Evolutionary conservation across 805 yeast species (phyloP).

Genomic region (Metschnikowia dekortorum): DNA sequence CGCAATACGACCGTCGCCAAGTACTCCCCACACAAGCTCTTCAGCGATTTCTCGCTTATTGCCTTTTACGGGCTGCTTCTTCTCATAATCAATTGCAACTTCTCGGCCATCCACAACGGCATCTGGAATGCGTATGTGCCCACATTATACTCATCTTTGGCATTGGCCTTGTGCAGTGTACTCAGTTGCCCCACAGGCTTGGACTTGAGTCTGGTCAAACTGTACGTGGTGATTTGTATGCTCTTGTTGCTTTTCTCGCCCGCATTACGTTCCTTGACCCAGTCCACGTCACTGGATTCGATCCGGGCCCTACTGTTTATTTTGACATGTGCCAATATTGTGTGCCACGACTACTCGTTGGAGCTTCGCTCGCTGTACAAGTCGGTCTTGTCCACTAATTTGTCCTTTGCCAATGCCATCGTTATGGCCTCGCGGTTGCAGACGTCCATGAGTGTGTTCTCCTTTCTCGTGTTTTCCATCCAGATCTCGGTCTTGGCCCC

Average conservation of each 20-base stretch:
- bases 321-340: conserved; percentile 64
- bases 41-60: conserved; percentile 66
- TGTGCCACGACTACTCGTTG: conserved; percentile 64
- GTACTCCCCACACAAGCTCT: conserved; percentile 60
- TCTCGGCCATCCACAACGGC: conserved; percentile 52
- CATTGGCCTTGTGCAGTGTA: conserved; percentile 1
- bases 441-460: conserved; percentile 72
- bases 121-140: conserved; percentile 50
- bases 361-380: conserved; percentile 34
- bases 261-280: conserved; percentile 79
- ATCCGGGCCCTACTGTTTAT: conserved; percentile 90
- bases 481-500: conserved; percentile 73
- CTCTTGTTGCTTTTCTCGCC: conserved; percentile 80
- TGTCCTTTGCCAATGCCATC: conserved; percentile 80
- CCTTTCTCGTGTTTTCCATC: conserved; percentile 72
- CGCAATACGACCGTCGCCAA: conserved; percentile 70
- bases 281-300: conserved; percentile 87
- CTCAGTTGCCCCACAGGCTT: conserved; percentile 5
- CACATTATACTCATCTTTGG: conserved; percentile 24
- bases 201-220: conserved; percentile 19
- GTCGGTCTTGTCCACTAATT: conserved; percentile 72
- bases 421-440: conserved; percentile 84
- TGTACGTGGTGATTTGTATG: conserved; percentile 64
- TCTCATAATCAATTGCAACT: conserved; percentile 61
- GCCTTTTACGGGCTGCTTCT: conserved; percentile 63